These are phyloP conservation scores for Cryphonectria parasitica DNA, from an alignment of 2,329 filamentous ascomycete species.

Conservation along the genomic window DNA sequence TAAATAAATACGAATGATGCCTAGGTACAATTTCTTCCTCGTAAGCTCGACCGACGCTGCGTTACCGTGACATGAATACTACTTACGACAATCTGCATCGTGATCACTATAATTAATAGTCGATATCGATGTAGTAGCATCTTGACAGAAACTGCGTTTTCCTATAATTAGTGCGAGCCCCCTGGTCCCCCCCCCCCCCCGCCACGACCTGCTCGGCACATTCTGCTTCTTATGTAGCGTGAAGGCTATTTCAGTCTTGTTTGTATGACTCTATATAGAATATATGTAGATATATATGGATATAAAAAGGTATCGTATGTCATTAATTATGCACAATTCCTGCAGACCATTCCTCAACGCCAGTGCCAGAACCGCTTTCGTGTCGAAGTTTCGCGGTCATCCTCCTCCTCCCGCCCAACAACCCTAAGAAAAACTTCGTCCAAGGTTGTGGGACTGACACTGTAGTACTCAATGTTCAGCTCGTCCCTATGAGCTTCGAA, in stretches of 20 bases:
- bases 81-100: not conserved
- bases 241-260: too few species aligned
- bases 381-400: constrained; percentile 42
- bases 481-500: constrained; percentile 72
- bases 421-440: constrained; percentile 91
- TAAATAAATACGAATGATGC: not conserved
- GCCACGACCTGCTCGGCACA: not conserved
- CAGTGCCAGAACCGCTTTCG: constrained; percentile 21
- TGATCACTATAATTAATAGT: not conserved
- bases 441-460: constrained; percentile 81
- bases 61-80: not conserved
- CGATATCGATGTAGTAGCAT: not conserved
- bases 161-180: not conserved
- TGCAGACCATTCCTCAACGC: not conserved
- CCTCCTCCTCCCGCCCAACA: constrained; percentile 77
- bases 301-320: not conserved
- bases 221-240: not conserved
- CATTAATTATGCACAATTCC: not conserved
- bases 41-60: not conserved
- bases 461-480: constrained; percentile 82
- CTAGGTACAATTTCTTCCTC: not conserved
- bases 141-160: not conserved
- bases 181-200: not conserved
- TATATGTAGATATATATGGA: not conserved
- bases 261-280: not conserved